A percentile compares a stretch with the other conserved stretches of the same genome.
Evolutionary conservation across 1,284 basidiomycete genomes (phyloP).

Genomic region (Trametes hirsuta): DNA sequence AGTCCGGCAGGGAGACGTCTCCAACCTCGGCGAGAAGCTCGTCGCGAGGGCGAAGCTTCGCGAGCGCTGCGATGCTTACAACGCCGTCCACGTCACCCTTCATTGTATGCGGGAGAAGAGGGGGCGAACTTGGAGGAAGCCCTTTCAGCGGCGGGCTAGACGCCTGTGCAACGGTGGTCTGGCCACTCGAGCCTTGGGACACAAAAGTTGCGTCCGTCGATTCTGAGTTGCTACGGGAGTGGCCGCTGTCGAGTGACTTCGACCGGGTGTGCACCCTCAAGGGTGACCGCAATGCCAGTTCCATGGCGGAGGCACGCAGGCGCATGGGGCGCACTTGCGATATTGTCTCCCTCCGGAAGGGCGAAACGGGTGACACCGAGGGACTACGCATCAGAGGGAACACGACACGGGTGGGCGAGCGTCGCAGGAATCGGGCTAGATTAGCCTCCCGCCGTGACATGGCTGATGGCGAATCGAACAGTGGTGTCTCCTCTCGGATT

Average conservation of each 20-base stretch:
- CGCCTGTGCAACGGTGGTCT: conserved; percentile 1
- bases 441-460: conserved; percentile 23
- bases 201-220: conserved; percentile 20
- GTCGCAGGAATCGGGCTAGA: conserved; percentile 26
- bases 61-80: conserved; percentile 22
- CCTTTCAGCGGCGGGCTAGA: neutral
- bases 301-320: conserved; percentile 25
- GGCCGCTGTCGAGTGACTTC: conserved; percentile 19
- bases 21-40: conserved; percentile 25
- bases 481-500: conserved; percentile 1
- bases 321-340: conserved; percentile 27
- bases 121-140: conserved; percentile 1
- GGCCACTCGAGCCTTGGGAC: conserved; percentile 10
- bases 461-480: conserved; percentile 3
- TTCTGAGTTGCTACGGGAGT: conserved; percentile 19
- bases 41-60: conserved; percentile 20
- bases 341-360: conserved; percentile 23
- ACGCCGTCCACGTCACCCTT: conserved; percentile 8
- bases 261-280: conserved; percentile 9
- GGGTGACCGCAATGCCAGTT: conserved; percentile 16
- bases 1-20: conserved; percentile 26
- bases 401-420: conserved; percentile 27
- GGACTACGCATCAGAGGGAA: conserved; percentile 6
- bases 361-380: conserved; percentile 3
- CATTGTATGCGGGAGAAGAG: neutral